Conservation (phyloP, 2,329 filamentous ascomycete species). For the Cladophialophora carrionii region DNA sequence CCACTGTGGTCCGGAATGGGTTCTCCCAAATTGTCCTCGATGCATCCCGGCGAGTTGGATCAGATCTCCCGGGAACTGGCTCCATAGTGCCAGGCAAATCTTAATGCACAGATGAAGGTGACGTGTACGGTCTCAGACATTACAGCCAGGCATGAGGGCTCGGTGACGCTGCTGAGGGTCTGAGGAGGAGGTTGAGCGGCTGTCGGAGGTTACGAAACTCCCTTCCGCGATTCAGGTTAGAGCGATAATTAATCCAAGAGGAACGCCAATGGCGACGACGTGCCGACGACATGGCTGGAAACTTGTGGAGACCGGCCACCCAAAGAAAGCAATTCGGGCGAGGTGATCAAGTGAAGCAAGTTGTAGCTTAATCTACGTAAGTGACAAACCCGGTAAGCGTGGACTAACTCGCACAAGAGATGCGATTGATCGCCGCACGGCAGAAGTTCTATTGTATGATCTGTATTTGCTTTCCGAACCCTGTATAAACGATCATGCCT, state of each 20-base stretch:
- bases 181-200: not conserved
- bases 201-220: constrained; percentile 1
- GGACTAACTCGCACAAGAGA: no score
- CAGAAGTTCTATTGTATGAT: not conserved
- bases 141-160: not conserved
- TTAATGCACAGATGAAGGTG: not conserved
- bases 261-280: not conserved
- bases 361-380: not conserved
- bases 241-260: not conserved
- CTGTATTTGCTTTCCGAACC: no score
- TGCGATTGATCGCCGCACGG: no score
- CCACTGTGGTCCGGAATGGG: not conserved
- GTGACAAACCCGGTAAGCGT: not conserved
- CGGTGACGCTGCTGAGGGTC: no score
- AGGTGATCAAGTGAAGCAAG: not conserved
- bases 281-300: not conserved
- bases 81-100: not conserved
- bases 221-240: not conserved
- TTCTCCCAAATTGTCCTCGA: not conserved
- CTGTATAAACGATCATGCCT: no score
- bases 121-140: not conserved
- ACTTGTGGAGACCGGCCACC: not conserved
- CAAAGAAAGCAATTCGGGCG: not conserved
- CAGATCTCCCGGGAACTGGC: not conserved
- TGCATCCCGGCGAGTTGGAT: not conserved